phyloP scores from a whole-genome alignment of 495 filamentous ascomycete species.

The Lasiosphaeria ovina region DNA sequence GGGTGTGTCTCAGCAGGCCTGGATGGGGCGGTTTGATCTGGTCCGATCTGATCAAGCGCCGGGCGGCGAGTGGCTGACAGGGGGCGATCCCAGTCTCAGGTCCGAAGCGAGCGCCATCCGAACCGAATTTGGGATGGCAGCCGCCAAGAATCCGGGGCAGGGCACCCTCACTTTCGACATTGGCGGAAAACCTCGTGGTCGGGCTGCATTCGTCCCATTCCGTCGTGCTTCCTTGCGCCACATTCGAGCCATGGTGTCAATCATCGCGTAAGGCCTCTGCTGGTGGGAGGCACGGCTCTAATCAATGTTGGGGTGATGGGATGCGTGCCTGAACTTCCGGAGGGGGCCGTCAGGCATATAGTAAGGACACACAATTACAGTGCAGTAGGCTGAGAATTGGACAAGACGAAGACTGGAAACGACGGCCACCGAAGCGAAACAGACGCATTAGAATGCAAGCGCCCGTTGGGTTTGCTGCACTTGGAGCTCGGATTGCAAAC shows the following conservation, averaged over 20 bases:
- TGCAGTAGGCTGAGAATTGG: too few species aligned
- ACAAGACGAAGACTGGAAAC: too few species aligned
- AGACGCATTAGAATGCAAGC: too few species aligned
- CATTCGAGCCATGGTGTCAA: neutral
- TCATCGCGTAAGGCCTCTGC: neutral
- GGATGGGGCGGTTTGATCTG: conserved; percentile 26
- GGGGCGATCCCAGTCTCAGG: conserved; percentile 20
- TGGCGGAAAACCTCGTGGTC: neutral
- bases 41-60: conserved; percentile 26
- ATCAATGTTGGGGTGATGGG: too few species aligned
- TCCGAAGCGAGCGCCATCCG: conserved; percentile 30
- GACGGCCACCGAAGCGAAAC: too few species aligned
- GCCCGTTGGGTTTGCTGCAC: too few species aligned
- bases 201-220: neutral
- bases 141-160: conserved; percentile 4
- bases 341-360: too few species aligned
- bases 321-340: too few species aligned
- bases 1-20: conserved; percentile 24
- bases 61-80: conserved; percentile 28
- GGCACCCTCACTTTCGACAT: neutral
- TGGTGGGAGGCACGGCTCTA: neutral
- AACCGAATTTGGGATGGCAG: conserved; percentile 12
- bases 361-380: too few species aligned
- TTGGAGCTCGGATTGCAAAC: too few species aligned
- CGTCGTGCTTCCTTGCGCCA: neutral